Conservation (phyloP, 2,329 filamentous ascomycete genomes). For the Phoma sp. region DNA sequence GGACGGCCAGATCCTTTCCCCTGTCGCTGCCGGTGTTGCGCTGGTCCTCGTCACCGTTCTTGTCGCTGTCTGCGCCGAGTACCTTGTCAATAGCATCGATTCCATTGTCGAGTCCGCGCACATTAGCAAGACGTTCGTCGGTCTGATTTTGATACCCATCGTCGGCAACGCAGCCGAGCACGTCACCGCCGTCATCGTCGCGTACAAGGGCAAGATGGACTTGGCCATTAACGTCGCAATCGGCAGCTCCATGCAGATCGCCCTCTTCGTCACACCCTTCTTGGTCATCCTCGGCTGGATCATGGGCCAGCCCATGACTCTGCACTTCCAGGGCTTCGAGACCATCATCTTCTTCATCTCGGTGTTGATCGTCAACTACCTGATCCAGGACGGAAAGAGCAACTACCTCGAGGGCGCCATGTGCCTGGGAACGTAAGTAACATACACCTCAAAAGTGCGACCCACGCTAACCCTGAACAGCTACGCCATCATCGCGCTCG, state of each 20-base stretch:
- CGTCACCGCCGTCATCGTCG: constrained; percentile 61
- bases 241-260: constrained; percentile 62
- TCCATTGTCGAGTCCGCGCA: constrained; percentile 58
- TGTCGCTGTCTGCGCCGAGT: constrained; percentile 60
- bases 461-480: constrained; percentile 27
- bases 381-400: constrained; percentile 82
- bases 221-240: constrained; percentile 63
- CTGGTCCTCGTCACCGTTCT: constrained; percentile 57
- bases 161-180: constrained; percentile 65
- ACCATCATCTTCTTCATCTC: constrained; percentile 85
- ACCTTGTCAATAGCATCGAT: constrained; percentile 62
- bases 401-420: constrained; percentile 84
- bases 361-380: constrained; percentile 85
- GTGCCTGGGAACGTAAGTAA: constrained; percentile 55
- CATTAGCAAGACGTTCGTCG: constrained; percentile 64
- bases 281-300: constrained; percentile 64
- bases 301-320: constrained; percentile 61
- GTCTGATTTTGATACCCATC: constrained; percentile 63
- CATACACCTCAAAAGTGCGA: neutral
- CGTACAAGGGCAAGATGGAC: constrained; percentile 65
- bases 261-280: constrained; percentile 64
- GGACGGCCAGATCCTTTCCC: constrained; percentile 52
- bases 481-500: constrained; percentile 66
- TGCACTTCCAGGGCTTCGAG: constrained; percentile 89
- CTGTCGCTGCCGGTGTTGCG: constrained; percentile 53